phyloP scores from a whole-genome alignment of 441 rosid genomes.

The Sinapis alba region DNA sequence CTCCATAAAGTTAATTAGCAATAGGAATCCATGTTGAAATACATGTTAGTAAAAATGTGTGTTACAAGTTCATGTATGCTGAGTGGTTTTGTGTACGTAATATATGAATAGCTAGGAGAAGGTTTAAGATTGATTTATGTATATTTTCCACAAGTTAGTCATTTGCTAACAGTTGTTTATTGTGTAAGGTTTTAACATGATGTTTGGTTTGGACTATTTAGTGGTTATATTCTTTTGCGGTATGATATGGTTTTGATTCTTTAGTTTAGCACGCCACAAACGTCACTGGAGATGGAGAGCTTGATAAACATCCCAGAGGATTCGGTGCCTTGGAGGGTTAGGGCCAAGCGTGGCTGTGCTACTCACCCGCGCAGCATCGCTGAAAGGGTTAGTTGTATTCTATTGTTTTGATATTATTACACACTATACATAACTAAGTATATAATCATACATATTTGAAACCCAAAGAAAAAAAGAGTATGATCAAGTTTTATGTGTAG shows the following conservation, averaged over 20 bases:
- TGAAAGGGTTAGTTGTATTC: slow-evolving; percentile 74
- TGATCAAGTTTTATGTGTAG: slow-evolving; percentile 37
- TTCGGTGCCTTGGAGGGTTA: slow-evolving; percentile 85
- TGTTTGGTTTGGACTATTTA: neutral
- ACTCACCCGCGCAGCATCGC: slow-evolving; percentile 98
- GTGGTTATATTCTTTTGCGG: neutral
- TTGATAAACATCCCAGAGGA: slow-evolving; percentile 84
- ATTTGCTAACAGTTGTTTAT: neutral
- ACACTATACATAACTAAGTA: neutral
- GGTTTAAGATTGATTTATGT: neutral
- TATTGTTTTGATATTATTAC: neutral
- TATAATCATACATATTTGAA: neutral
- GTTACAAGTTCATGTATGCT: slow-evolving; percentile 8
- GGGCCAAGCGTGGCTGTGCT: slow-evolving; percentile 94
- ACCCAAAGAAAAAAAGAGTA: neutral
- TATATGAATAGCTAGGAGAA: neutral
- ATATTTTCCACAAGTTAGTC: neutral
- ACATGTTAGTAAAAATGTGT: neutral
- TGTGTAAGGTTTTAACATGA: neutral
- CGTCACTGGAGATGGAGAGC: slow-evolving; percentile 83
- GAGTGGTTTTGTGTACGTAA: neutral
- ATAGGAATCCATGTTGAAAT: neutral
- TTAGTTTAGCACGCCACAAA: slow-evolving; percentile 91
- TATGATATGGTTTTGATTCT: slow-evolving; percentile 7
- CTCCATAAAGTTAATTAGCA: neutral